These are phyloP conservation scores for Colletotrichum tabaci DNA, from an alignment of 2,329 filamentous ascomycete species.

Conservation along the genomic window DNA sequence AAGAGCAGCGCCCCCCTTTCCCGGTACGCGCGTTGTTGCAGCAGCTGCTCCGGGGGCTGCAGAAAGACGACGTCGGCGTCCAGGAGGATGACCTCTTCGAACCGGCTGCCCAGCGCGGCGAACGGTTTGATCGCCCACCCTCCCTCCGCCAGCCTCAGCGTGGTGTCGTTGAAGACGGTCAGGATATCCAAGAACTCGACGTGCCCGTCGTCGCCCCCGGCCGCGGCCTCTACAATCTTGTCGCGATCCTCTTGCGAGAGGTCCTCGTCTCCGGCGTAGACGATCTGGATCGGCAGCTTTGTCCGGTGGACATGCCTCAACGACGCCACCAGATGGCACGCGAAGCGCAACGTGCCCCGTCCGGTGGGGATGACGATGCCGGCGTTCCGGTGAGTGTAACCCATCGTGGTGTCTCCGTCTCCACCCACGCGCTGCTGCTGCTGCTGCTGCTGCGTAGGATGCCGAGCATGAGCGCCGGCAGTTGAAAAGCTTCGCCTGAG, in stretches of 20 bases:
- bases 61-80: slow-evolving; percentile 59
- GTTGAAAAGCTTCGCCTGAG: slow-evolving; percentile 41
- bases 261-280: slow-evolving; percentile 55
- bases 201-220: neutral
- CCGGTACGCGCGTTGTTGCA: slow-evolving; percentile 50
- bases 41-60: slow-evolving; percentile 52
- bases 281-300: slow-evolving; percentile 53
- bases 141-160: slow-evolving; percentile 48
- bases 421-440: slow-evolving; percentile 13
- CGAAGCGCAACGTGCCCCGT: slow-evolving; percentile 51
- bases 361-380: slow-evolving; percentile 56
- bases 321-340: slow-evolving; percentile 53
- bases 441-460: slow-evolving; percentile 3
- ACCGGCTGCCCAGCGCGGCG: slow-evolving; percentile 54
- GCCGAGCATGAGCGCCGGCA: slow-evolving; percentile 10
- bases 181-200: slow-evolving; percentile 53
- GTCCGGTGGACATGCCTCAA: slow-evolving; percentile 50
- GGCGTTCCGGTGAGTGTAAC: slow-evolving; percentile 40
- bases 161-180: slow-evolving; percentile 51
- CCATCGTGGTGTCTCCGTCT: neutral
- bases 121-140: slow-evolving; percentile 61
- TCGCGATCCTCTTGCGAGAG: slow-evolving; percentile 47
- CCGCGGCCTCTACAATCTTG: slow-evolving; percentile 44
- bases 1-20: slow-evolving; percentile 56
- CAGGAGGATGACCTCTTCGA: slow-evolving; percentile 55